These are phyloP conservation scores for Guyanaporus albipodus DNA, from an alignment of 768 basidiomycete genomes.

Conservation along the genomic window DNA sequence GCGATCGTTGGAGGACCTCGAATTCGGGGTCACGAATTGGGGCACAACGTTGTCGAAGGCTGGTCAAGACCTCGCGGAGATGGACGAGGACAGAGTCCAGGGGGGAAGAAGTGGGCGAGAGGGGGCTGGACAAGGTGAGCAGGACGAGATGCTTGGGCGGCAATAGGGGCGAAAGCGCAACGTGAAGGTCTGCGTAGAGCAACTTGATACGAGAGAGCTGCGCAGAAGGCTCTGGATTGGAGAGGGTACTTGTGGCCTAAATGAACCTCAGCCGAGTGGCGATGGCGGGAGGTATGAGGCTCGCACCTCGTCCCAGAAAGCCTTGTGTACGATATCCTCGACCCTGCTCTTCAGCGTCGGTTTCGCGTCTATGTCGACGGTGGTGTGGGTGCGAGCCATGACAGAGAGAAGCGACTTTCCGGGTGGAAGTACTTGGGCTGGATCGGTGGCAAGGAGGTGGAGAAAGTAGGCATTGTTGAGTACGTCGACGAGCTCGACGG, in stretches of 20 bases:
- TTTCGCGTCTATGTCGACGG: constrained; percentile 14
- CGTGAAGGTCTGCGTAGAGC: constrained; percentile 52
- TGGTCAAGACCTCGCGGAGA: constrained; percentile 49
- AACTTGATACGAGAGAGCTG: constrained; percentile 58
- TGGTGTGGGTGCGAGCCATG: constrained; percentile 36
- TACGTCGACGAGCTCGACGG: constrained; percentile 51
- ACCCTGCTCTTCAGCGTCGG: constrained; percentile 46
- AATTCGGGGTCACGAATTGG: constrained; percentile 58
- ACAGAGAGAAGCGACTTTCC: constrained; percentile 71
- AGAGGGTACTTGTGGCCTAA: constrained; percentile 55
- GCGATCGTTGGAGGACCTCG: constrained; percentile 37
- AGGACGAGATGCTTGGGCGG: constrained; percentile 52
- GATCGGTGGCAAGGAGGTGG: constrained; percentile 63
- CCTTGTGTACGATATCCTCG: constrained; percentile 47
- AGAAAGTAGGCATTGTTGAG: constrained; percentile 63
- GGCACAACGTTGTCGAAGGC: constrained; percentile 60
- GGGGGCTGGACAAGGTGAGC: constrained; percentile 49
- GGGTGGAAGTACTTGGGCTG: constrained; percentile 56
- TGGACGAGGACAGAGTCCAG: constrained; percentile 53
- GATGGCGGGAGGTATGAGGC: constrained; percentile 6
- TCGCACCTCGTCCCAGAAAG: constrained; percentile 74
- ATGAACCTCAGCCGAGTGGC: constrained; percentile 18
- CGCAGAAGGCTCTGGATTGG: constrained; percentile 51
- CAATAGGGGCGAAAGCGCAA: constrained; percentile 52
- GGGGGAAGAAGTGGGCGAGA: constrained; percentile 66